phyloP scores from a whole-genome alignment of 306 rosid genomes.

The Senna siamea region DNA sequence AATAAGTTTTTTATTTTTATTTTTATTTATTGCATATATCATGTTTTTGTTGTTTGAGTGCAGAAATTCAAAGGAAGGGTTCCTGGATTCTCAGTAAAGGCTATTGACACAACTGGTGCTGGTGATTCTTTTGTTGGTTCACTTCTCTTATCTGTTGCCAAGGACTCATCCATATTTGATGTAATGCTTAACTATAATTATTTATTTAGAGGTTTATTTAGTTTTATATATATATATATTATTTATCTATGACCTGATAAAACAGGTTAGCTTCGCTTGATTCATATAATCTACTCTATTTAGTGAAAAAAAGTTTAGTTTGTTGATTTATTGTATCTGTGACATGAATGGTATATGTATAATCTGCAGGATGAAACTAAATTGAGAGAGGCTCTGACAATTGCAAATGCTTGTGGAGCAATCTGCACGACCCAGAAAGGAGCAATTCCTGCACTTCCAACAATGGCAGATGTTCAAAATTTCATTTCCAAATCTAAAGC shows the following conservation, averaged over 20 bases:
- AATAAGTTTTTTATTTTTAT: too few species aligned
- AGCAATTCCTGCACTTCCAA: conserved; percentile 81
- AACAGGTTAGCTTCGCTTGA: too few species aligned
- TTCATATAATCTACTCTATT: too few species aligned
- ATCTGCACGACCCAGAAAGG: conserved; percentile 63
- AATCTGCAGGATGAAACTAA: conserved; percentile 51
- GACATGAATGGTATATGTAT: too few species aligned
- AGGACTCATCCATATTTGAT: conserved; percentile 45
- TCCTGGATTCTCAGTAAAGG: conserved; percentile 52
- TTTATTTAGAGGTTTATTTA: too few species aligned
- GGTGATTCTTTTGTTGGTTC: conserved; percentile 77
- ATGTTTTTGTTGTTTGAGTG: conserved; percentile 12
- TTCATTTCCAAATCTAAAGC: conserved; percentile 48
- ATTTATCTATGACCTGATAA: too few species aligned
- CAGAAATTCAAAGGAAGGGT: conserved; percentile 65
- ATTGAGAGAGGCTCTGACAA: conserved; percentile 57
- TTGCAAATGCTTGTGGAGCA: conserved; percentile 75
- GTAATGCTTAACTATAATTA: conserved; percentile 27
- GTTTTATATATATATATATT: too few species aligned
- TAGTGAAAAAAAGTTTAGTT: too few species aligned
- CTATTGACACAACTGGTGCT: conserved; percentile 75
- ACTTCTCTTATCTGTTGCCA: conserved; percentile 49
- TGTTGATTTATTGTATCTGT: too few species aligned
- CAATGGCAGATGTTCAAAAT: conserved; percentile 40
- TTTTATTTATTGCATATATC: too few species aligned